Evolutionary conservation across 1,139 yeast species (phyloP), one percentile per base, ranked within the genome.

Genomic region (Geotrichum reessii): DNA sequence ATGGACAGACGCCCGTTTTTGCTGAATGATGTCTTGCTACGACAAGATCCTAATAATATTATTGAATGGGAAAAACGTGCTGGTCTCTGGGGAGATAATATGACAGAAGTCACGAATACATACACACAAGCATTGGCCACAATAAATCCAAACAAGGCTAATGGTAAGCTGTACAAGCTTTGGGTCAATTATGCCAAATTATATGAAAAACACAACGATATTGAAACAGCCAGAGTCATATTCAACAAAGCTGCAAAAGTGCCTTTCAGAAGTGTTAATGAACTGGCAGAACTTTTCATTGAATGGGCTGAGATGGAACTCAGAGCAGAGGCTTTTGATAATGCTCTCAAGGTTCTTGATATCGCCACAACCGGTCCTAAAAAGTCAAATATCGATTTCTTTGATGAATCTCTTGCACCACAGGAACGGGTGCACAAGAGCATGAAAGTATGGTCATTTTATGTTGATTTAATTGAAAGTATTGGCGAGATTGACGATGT

Each of bases 151-250:
- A 73, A 79, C 24, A 79, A 78, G 59, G 83, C 85, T 0, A 64
- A 66, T 6, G 75, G 75, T 6, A 68, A 69, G 54, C 62, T 66
- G 47, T 69, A 69, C 19, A 74, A 78, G 46, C 68, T 91, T 11
- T 92, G 97, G 97, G 74, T 81, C 11, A 73, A 77, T 12, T 91
- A 88, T 70, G 87, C 96, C 0, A 72, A 74, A 25, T 72, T 87
- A 1, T 91, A 89, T 70, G 83, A 85, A 55, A 71, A 75, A 0
- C 75, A 78, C 53, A 73, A 76, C 0, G 88, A 87, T 64, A 70
- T 78, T 40, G 79, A 77, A 42, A 82, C 90, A 0, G 90, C 95
- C 0, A 74, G 87, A 62, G 75, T 80, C 14, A 81, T 91, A 14
- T 81, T 79, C 59, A 81, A 83, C 47, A 85, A 85, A 61, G 86